Evolutionary conservation across 768 basidiomycete genomes (phyloP).

Genomic region (Serendipita sp.): DNA sequence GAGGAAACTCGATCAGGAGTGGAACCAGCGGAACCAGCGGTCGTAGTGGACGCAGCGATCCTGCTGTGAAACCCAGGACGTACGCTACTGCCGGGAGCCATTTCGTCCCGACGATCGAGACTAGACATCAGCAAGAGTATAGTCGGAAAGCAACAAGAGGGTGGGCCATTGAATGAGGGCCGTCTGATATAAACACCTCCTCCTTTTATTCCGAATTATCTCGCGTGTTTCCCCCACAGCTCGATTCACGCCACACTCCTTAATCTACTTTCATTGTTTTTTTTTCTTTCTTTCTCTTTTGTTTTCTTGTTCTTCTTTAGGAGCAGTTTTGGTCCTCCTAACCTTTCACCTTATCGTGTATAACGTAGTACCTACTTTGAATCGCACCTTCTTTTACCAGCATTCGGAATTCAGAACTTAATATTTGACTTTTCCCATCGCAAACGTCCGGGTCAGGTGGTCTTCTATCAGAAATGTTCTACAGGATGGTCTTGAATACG

Average conservation of each 20-base stretch:
- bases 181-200: slow-evolving; percentile 2
- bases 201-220: no score
- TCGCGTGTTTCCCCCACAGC: no score
- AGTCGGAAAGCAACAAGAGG: slow-evolving; percentile 20
- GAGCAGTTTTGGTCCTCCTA: no score
- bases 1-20: not conserved
- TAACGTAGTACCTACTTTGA: not conserved
- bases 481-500: not conserved
- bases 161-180: slow-evolving; percentile 40
- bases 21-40: slow-evolving; percentile 14
- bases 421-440: no score
- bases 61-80: slow-evolving; percentile 27
- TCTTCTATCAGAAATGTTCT: not conserved
- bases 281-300: not conserved
- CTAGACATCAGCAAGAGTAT: slow-evolving; percentile 19
- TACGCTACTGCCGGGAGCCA: slow-evolving; percentile 16
- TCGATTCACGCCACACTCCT: not conserved
- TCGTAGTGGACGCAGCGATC: slow-evolving; percentile 22
- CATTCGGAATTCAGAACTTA: no score
- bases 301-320: not conserved
- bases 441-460: no score
- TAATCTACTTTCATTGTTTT: not conserved
- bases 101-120: slow-evolving; percentile 12
- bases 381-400: not conserved
- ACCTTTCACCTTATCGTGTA: no score